These are phyloP conservation scores for Agapanthus africanus DNA, from an alignment of 106 monocot genomes.

Conservation along the genomic window DNA sequence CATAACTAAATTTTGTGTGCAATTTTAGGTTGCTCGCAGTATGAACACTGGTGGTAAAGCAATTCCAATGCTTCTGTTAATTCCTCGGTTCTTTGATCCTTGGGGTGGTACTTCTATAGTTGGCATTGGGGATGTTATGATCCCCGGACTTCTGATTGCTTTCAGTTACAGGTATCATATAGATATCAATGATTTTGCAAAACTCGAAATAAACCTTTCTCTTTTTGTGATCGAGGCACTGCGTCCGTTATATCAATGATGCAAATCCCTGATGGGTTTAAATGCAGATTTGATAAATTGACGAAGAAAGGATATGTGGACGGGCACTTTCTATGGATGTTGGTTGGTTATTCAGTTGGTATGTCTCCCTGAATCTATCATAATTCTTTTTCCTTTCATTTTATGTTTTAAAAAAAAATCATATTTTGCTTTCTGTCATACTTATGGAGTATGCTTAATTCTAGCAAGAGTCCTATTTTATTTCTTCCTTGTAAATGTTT, in stretches of 20 bases:
- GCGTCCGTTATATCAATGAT: not conserved
- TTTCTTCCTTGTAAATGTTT: not conserved
- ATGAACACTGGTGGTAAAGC: not conserved
- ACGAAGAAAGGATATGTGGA: not conserved
- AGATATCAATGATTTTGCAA: too few species aligned
- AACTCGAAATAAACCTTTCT: too few species aligned
- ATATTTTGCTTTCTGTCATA: not conserved
- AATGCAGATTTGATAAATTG: constrained; percentile 7
- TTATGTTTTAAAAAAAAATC: too few species aligned
- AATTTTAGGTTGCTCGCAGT: constrained; percentile 6
- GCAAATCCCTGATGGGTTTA: not conserved
- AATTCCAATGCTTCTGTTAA: constrained; percentile 9
- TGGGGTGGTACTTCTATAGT: constrained; percentile 24
- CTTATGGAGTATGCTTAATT: too few species aligned
- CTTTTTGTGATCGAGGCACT: not conserved
- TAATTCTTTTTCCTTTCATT: too few species aligned
- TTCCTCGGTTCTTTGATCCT: constrained; percentile 17
- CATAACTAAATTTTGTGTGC: not conserved
- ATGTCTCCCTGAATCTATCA: too few species aligned
- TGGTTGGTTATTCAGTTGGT: constrained; percentile 11
- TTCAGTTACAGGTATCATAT: constrained; percentile 16
- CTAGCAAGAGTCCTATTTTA: not conserved
- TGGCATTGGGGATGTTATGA: constrained; percentile 23
- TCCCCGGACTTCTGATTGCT: constrained; percentile 22
- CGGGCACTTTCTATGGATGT: constrained; percentile 11